phyloP scores from a whole-genome alignment of 805 yeast genomes.

The Lachancea nothofagi region DNA sequence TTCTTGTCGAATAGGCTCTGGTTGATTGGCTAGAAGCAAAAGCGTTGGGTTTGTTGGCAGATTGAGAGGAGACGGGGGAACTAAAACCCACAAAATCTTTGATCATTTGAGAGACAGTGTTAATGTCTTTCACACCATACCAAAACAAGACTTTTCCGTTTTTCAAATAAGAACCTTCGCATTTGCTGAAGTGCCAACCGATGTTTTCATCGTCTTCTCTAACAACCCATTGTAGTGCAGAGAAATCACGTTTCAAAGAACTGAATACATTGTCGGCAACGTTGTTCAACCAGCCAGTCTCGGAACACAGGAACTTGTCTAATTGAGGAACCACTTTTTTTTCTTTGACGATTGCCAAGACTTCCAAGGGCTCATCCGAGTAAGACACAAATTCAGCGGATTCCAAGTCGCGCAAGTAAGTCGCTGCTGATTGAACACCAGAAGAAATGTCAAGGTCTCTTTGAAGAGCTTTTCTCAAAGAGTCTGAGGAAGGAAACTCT shows the following conservation, averaged over 20 bases:
- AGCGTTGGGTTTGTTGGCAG: slow-evolving; percentile 34
- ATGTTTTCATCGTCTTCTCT: slow-evolving; percentile 86
- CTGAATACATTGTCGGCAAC: slow-evolving; percentile 92
- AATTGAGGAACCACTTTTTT: slow-evolving; percentile 54
- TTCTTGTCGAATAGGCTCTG: slow-evolving; percentile 43
- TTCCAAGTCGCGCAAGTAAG: slow-evolving; percentile 72
- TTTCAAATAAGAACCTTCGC: slow-evolving; percentile 89
- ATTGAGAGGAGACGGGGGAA: slow-evolving; percentile 10
- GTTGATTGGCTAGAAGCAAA: slow-evolving; percentile 44
- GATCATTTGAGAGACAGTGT: slow-evolving; percentile 58
- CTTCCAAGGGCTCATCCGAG: slow-evolving; percentile 95
- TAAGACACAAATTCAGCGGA: slow-evolving; percentile 61
- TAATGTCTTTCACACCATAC: slow-evolving; percentile 76
- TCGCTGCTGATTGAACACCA: slow-evolving; percentile 70
- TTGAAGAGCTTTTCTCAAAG: slow-evolving; percentile 67
- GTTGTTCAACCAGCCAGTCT: slow-evolving; percentile 94
- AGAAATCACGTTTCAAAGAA: slow-evolving; percentile 69
- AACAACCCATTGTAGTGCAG: slow-evolving; percentile 78
- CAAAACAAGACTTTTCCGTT: slow-evolving; percentile 89
- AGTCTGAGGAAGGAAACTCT: slow-evolving; percentile 69
- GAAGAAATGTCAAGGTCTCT: slow-evolving; percentile 71
- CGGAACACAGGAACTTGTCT: slow-evolving; percentile 81
- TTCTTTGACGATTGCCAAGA: slow-evolving; percentile 74
- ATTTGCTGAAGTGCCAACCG: slow-evolving; percentile 84
- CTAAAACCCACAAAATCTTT: slow-evolving; percentile 45